phyloP scores from a whole-genome alignment of 2,329 filamentous ascomycete species.

The Ophiosphaerella korrae region DNA sequence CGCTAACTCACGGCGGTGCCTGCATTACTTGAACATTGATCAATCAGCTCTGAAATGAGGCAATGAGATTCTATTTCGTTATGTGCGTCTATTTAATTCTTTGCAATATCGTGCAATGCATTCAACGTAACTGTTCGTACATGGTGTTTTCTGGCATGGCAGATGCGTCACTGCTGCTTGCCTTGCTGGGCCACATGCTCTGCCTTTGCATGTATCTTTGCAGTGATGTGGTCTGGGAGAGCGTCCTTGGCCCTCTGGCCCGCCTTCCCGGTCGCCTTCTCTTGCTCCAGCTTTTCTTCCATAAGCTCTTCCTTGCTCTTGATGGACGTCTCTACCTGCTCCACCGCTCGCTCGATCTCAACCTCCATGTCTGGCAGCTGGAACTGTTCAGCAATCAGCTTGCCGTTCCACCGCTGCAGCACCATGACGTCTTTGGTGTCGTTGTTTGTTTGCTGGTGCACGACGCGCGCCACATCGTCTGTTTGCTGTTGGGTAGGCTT shows the following conservation, averaged over 20 bases:
- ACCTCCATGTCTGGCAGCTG: constrained; percentile 58
- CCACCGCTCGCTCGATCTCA: constrained; percentile 59
- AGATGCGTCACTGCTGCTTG: constrained; percentile 11
- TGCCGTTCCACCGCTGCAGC: constrained; percentile 56
- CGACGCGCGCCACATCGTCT: constrained; percentile 44
- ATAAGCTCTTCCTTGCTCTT: constrained; percentile 45
- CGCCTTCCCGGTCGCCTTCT: constrained; percentile 32
- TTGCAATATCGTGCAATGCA: constrained; percentile 3
- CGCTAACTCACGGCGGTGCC: background rate
- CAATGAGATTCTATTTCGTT: too few species aligned
- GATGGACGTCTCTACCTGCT: constrained; percentile 55
- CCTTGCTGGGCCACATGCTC: constrained; percentile 27
- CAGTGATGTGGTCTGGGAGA: constrained; percentile 33
- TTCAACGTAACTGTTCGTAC: background rate
- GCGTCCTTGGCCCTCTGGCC: constrained; percentile 36
- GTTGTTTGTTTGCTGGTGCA: constrained; percentile 48
- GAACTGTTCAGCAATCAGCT: constrained; percentile 56
- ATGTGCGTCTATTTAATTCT: background rate
- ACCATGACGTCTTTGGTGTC: constrained; percentile 55
- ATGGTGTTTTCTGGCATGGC: background rate
- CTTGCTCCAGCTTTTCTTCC: constrained; percentile 46
- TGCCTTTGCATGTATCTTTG: constrained; percentile 31
- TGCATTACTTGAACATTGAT: background rate
- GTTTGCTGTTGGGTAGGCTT: constrained; percentile 46
- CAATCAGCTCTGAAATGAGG: too few species aligned